phyloP scores from a whole-genome alignment of 768 basidiomycete genomes.

The Auriculariales sp. region DNA sequence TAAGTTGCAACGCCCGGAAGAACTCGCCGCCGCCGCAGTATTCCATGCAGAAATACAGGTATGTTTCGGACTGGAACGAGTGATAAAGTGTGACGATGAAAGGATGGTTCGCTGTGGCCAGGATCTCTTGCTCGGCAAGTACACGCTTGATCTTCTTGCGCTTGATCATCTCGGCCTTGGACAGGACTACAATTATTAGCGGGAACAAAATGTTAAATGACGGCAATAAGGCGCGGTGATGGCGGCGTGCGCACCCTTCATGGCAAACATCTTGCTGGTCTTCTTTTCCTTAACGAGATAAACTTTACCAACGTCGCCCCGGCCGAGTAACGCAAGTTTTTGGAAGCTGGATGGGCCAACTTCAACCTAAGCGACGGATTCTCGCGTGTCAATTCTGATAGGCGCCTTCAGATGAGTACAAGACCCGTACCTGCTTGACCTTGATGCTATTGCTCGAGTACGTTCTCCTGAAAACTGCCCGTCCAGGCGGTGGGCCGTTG shows the following conservation, averaged over 20 bases:
- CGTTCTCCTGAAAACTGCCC: slow-evolving; percentile 75
- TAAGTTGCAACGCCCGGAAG: slow-evolving; percentile 90
- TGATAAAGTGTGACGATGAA: slow-evolving; percentile 99
- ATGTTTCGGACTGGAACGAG: slow-evolving; percentile 96
- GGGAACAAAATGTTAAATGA: slow-evolving; percentile 13
- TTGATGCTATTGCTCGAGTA: slow-evolving; percentile 98
- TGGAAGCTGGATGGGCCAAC: slow-evolving; percentile 88
- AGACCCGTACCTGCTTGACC: slow-evolving; percentile 55
- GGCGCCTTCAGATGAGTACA: slow-evolving; percentile 7
- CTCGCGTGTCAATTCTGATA: slow-evolving; percentile 7
- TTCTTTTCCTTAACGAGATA: slow-evolving; percentile 99
- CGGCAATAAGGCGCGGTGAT: slow-evolving; percentile 5
- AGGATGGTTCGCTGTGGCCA: slow-evolving; percentile 96
- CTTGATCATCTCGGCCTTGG: slow-evolving; percentile 99
- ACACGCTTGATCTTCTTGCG: slow-evolving; percentile 99
- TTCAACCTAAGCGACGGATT: slow-evolving; percentile 48
- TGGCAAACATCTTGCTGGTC: slow-evolving; percentile 87
- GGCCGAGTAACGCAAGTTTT: slow-evolving; percentile 96
- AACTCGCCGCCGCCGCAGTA: slow-evolving; percentile 99
- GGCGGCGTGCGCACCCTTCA: slow-evolving; percentile 72
- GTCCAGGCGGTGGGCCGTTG: slow-evolving; percentile 28
- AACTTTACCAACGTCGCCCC: slow-evolving; percentile 97
- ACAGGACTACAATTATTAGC: slow-evolving; percentile 52
- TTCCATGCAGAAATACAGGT: slow-evolving; percentile 98
- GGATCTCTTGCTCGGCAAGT: slow-evolving; percentile 95